phyloP scores from a whole-genome alignment of 371 early-diverging fungal genomes.

The Actinomortierella wolfii region DNA sequence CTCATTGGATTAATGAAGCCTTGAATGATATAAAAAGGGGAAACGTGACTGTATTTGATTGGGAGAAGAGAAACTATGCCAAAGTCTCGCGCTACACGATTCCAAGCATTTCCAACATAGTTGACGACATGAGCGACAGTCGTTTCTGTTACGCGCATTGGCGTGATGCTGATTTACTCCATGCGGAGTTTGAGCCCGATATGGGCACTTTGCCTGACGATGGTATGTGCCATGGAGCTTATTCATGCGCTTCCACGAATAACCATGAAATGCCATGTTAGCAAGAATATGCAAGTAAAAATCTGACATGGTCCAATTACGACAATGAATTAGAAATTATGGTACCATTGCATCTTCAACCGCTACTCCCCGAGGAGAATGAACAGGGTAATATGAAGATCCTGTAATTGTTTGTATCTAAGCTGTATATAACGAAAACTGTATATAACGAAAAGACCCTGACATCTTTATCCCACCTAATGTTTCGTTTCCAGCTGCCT shows the following conservation, averaged over 20 bases:
- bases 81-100: too few species aligned
- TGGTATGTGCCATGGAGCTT: constrained; percentile 1
- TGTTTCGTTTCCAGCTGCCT: constrained; percentile 8
- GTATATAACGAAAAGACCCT: too few species aligned
- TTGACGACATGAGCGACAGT: constrained; percentile 38
- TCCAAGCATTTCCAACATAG: too few species aligned
- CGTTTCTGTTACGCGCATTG: constrained; percentile 38
- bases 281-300: not conserved
- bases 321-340: constrained; percentile 12
- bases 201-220: constrained; percentile 32
- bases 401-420: too few species aligned
- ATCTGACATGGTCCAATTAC: not conserved
- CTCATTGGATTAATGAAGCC: too few species aligned
- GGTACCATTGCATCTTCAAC: constrained; percentile 34
- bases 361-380: constrained; percentile 17
- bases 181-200: constrained; percentile 32
- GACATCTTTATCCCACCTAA: too few species aligned
- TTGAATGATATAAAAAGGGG: too few species aligned
- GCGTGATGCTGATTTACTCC: constrained; percentile 35
- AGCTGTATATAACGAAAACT: too few species aligned
- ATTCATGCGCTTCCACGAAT: not conserved
- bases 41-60: too few species aligned
- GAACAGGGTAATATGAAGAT: constrained; percentile 21
- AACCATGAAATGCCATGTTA: not conserved
- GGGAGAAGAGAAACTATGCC: too few species aligned